phyloP scores from a whole-genome alignment of 2,329 filamentous ascomycete species.

The Epichloe bromicola region DNA sequence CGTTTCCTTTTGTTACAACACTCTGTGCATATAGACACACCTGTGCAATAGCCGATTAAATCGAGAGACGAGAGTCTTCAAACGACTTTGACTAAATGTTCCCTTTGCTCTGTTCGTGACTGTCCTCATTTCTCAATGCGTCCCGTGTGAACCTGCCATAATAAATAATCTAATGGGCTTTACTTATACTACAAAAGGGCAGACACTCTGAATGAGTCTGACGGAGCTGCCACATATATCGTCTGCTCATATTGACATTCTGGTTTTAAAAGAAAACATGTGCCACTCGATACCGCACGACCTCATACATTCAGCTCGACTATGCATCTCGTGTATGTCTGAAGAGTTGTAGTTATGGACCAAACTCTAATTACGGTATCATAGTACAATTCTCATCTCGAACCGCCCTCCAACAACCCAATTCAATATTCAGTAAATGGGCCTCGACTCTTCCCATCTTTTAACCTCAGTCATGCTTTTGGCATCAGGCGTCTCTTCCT shows the following conservation, averaged over 20 bases:
- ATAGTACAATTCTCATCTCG: not conserved
- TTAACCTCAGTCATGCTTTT: slow-evolving; percentile 16
- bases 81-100: not conserved
- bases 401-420: not conserved
- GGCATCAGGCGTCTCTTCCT: slow-evolving; percentile 18
- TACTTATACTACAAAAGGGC: too few relatives aligned
- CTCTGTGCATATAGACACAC: slow-evolving; percentile 44
- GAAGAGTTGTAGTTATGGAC: not conserved
- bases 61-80: slow-evolving; percentile 3
- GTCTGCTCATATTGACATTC: too few relatives aligned
- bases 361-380: not conserved
- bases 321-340: too few relatives aligned
- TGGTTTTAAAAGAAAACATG: too few relatives aligned
- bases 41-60: slow-evolving; percentile 46
- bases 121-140: too few relatives aligned
- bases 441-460: slow-evolving; percentile 30
- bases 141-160: not conserved
- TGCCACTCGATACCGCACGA: too few relatives aligned
- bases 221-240: too few relatives aligned
- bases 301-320: too few relatives aligned
- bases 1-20: slow-evolving; percentile 40
- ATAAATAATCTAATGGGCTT: too few relatives aligned
- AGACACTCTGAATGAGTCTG: too few relatives aligned
- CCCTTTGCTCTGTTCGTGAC: not conserved
- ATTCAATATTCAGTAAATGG: slow-evolving; percentile 23